Conservation (phyloP, 495 filamentous ascomycete genomes). For the Lichina pygmaea region DNA sequence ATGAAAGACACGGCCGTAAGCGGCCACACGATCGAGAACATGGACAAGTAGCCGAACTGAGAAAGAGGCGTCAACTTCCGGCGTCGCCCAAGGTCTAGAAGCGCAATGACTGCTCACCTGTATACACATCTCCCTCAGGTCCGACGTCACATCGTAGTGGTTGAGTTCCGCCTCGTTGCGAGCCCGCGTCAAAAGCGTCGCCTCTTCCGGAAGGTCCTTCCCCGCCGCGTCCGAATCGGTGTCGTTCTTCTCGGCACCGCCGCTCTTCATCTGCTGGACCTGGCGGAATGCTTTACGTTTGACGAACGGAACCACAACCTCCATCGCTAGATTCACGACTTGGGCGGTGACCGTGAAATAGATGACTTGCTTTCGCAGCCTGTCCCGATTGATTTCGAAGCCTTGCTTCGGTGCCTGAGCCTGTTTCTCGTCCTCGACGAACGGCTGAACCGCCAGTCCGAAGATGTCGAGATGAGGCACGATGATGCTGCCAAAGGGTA, state of each 20-base stretch:
- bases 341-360: constrained; percentile 96
- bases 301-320: constrained; percentile 61
- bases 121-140: constrained; percentile 85
- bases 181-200: constrained; percentile 49
- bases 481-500: constrained; percentile 69
- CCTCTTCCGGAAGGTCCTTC: constrained; percentile 42
- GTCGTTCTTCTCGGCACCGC: constrained; percentile 14
- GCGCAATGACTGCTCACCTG: constrained; percentile 24
- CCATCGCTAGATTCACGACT: constrained; percentile 63
- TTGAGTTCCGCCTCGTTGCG: constrained; percentile 67
- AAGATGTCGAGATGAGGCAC: constrained; percentile 82
- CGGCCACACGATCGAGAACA: constrained; percentile 87
- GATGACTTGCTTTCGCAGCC: constrained; percentile 77
- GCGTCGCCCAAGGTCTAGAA: background rate
- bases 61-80: background rate
- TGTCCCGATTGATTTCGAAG: constrained; percentile 63
- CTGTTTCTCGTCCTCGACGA: constrained; percentile 45
- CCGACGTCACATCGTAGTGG: constrained; percentile 64
- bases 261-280: constrained; percentile 41
- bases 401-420: constrained; percentile 25
- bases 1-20: constrained; percentile 71
- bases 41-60: constrained; percentile 52
- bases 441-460: constrained; percentile 43
- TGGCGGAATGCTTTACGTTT: constrained; percentile 50
- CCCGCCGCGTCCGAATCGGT: constrained; percentile 9